phyloP scores from a whole-genome alignment of 768 basidiomycete genomes.

The Strobilomyces dryophilus region DNA sequence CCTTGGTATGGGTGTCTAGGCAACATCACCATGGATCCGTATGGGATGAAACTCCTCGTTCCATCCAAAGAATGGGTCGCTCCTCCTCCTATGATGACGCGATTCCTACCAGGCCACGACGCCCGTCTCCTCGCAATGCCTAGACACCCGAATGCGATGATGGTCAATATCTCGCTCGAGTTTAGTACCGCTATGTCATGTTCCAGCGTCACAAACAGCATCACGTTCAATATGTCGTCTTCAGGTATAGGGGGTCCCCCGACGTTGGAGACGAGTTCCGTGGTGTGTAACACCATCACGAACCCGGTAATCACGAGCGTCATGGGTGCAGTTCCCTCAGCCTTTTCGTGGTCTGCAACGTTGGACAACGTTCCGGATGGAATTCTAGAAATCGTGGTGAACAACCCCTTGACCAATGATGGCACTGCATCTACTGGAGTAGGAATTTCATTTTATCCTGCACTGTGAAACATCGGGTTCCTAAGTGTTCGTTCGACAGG shows the following conservation, averaged over 20 bases:
- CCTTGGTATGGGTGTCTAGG: conserved; percentile 76
- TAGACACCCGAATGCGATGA: conserved; percentile 47
- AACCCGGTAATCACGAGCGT: conserved; percentile 49
- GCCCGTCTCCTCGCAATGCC: conserved; percentile 50
- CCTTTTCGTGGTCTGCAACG: conserved; percentile 73
- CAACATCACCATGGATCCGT: conserved; percentile 62
- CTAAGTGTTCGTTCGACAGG: conserved; percentile 33
- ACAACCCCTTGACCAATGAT: conserved; percentile 45
- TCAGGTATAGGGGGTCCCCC: conserved; percentile 62
- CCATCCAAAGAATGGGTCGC: conserved; percentile 62
- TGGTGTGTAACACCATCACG: conserved; percentile 44
- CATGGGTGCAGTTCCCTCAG: conserved; percentile 51
- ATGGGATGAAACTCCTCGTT: conserved; percentile 80
- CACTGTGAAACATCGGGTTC: neutral
- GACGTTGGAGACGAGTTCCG: conserved; percentile 41
- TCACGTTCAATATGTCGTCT: conserved; percentile 67
- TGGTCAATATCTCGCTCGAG: conserved; percentile 66
- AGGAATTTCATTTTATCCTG: conserved; percentile 25
- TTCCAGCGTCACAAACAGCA: conserved; percentile 52
- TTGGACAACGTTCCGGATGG: conserved; percentile 77
- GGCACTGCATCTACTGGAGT: conserved; percentile 53
- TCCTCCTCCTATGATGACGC: conserved; percentile 69
- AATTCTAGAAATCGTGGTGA: conserved; percentile 68
- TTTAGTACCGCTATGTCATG: conserved; percentile 81
- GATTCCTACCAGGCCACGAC: conserved; percentile 86